Evolutionary conservation across 2,329 filamentous ascomycete species (phyloP).

Genomic region (Xylaria sp.): DNA sequence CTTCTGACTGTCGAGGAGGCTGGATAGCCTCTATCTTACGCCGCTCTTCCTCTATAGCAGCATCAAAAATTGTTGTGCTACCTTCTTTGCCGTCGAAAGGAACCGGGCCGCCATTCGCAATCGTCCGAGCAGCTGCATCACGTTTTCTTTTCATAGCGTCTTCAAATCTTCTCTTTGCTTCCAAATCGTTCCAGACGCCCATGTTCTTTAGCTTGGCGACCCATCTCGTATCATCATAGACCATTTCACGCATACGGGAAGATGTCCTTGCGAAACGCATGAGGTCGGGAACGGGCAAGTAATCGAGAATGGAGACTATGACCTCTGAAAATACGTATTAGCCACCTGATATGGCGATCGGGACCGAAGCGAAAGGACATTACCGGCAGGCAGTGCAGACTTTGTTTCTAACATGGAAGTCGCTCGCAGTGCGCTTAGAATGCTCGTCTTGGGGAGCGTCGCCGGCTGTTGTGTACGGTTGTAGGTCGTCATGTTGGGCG

Average conservation of each 20-base stretch:
- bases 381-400: slow-evolving; percentile 82
- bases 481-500: slow-evolving; percentile 43
- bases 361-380: slow-evolving; percentile 29
- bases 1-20: slow-evolving; percentile 38
- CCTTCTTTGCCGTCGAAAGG: slow-evolving; percentile 35
- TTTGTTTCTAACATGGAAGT: slow-evolving; percentile 81
- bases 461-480: slow-evolving; percentile 45
- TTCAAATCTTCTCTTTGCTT: slow-evolving; percentile 82
- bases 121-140: slow-evolving; percentile 54
- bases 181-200: slow-evolving; percentile 88
- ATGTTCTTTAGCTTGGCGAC: slow-evolving; percentile 83
- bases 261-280: slow-evolving; percentile 85
- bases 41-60: slow-evolving; percentile 68
- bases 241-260: slow-evolving; percentile 92
- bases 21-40: slow-evolving; percentile 48
- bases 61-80: slow-evolving; percentile 75
- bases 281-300: slow-evolving; percentile 83
- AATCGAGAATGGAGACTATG: slow-evolving; percentile 84
- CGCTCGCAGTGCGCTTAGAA: slow-evolving; percentile 78
- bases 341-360: neutral
- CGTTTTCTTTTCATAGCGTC: slow-evolving; percentile 67
- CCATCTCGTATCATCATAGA: slow-evolving; percentile 97
- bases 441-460: slow-evolving; percentile 52
- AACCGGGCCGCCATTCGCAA: slow-evolving; percentile 29
- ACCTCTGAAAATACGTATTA: slow-evolving; percentile 66